Evolutionary conservation across 352 stramenopile genomes (phyloP).

Genomic region (Phytopythium kandeliae): DNA sequence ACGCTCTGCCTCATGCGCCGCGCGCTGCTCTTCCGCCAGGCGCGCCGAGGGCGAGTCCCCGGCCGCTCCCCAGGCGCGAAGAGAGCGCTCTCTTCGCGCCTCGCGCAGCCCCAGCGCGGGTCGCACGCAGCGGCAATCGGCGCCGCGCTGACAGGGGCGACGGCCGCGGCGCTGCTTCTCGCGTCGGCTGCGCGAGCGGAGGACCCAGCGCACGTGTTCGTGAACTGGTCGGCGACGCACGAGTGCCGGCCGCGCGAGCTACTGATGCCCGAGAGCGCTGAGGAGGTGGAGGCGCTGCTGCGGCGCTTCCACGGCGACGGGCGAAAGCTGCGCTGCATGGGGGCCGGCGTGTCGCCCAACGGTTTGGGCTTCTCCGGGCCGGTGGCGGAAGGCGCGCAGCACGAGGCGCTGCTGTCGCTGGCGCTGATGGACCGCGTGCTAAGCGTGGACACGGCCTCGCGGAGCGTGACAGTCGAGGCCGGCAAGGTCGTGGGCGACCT

Average conservation of each 20-base stretch:
- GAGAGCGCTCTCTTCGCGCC: neutral
- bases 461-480: constrained; percentile 91
- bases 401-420: constrained; percentile 89
- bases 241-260: constrained; percentile 61
- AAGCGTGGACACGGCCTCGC: constrained; percentile 82
- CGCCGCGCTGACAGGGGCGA: constrained; percentile 12
- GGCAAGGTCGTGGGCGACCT: constrained; percentile 72
- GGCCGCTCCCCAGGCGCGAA: neutral
- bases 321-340: constrained; percentile 90
- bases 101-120: neutral
- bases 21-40: neutral
- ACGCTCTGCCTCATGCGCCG: too few species aligned
- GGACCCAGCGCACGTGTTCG: constrained; percentile 37
- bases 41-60: neutral
- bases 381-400: constrained; percentile 6
- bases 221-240: constrained; percentile 83
- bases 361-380: constrained; percentile 88
- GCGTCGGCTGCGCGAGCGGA: constrained; percentile 8
- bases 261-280: constrained; percentile 62
- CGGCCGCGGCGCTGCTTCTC: constrained; percentile 12
- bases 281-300: constrained; percentile 64
- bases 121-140: neutral
- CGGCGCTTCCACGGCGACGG: constrained; percentile 51
- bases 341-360: constrained; percentile 96
- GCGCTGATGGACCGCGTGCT: constrained; percentile 91